Conservation (phyloP, 345 rosid species). For the Angophora floribunda region DNA sequence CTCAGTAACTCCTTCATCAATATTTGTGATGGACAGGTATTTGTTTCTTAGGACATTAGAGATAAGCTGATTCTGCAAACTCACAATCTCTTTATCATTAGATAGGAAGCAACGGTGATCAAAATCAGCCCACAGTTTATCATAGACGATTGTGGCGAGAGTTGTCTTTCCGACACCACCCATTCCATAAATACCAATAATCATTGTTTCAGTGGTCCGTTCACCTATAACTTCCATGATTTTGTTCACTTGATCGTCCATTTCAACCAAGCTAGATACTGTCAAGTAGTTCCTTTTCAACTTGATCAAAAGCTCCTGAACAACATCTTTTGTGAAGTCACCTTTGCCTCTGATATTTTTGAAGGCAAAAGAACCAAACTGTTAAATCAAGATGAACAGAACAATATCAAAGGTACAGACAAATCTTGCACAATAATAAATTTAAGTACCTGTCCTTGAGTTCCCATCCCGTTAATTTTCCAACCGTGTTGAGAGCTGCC, state of each 20-base stretch:
- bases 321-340: not conserved
- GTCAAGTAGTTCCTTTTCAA: not conserved
- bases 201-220: not conserved
- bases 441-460: fast-evolving
- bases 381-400: fast-evolving
- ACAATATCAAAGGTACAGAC: too few species aligned
- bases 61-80: not conserved
- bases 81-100: not conserved
- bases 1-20: not conserved
- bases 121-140: not conserved
- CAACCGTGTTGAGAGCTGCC: not conserved
- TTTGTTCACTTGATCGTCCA: not conserved
- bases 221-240: not conserved
- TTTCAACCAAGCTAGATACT: not conserved
- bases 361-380: not conserved
- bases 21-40: too few species aligned
- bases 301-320: not conserved
- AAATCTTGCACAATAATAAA: not conserved
- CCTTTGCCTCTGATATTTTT: not conserved
- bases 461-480: not conserved
- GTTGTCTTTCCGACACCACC: slow-evolving; percentile 1
- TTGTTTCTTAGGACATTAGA: not conserved
- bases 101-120: not conserved
- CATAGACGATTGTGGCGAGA: not conserved
- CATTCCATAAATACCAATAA: not conserved